Conservation (phyloP, 1,284 basidiomycete genomes). For the Neonothopanus nambi region DNA sequence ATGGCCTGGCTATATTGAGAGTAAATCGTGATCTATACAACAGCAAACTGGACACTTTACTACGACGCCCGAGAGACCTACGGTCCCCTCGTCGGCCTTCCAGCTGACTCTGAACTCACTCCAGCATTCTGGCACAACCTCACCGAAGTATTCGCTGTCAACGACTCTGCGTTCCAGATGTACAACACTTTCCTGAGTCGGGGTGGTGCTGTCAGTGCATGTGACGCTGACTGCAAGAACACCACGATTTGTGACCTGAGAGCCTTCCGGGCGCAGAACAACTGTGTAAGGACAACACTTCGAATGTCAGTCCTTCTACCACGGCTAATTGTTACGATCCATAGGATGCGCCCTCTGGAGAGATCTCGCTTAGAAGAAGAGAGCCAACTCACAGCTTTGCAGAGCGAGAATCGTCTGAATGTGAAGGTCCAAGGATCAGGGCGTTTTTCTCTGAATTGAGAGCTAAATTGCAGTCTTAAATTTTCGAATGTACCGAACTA, state of each 20-base stretch:
- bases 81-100: slow-evolving; percentile 35
- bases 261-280: slow-evolving; percentile 48
- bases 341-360: slow-evolving; percentile 2
- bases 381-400: neutral
- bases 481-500: too few species aligned
- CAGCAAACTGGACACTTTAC: slow-evolving; percentile 54
- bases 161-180: slow-evolving; percentile 48
- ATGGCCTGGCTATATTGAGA: neutral
- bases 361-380: slow-evolving; percentile 2
- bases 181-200: slow-evolving; percentile 45
- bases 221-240: slow-evolving; percentile 42
- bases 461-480: neutral
- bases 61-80: slow-evolving; percentile 58
- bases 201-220: slow-evolving; percentile 36
- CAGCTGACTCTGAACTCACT: slow-evolving; percentile 30
- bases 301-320: too few species aligned
- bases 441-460: slow-evolving; percentile 4
- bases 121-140: slow-evolving; percentile 63
- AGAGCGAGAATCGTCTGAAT: neutral
- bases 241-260: slow-evolving; percentile 48
- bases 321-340: too few species aligned
- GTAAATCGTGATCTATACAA: slow-evolving; percentile 2
- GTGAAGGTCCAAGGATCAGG: slow-evolving; percentile 7
- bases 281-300: slow-evolving; percentile 43
- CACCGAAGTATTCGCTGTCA: slow-evolving; percentile 52